These are phyloP conservation scores for Corchorus capsularis DNA, from an alignment of 345 rosid species.

Conservation along the genomic window DNA sequence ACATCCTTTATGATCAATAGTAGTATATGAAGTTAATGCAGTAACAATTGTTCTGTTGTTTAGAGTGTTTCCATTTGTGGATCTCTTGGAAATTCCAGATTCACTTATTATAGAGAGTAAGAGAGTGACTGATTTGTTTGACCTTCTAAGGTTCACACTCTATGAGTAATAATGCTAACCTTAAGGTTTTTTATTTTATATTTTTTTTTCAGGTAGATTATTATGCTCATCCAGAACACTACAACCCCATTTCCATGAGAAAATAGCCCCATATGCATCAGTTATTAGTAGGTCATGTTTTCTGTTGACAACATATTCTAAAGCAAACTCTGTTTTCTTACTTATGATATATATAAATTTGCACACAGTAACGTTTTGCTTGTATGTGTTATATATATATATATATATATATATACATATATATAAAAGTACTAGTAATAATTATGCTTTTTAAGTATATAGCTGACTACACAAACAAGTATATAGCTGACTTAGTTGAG, in stretches of 20 bases:
- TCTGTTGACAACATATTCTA: conserved; percentile 11
- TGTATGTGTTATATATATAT: no score
- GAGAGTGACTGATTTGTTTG: background rate
- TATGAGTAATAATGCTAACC: conserved; percentile 4
- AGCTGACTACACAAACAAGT: no score
- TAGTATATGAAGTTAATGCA: no score
- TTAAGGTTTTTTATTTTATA: no score
- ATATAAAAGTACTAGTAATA: no score
- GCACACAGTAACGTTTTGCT: background rate
- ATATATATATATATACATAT: no score
- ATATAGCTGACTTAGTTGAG: no score
- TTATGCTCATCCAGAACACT: conserved; percentile 92
- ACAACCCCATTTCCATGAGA: conserved; percentile 76
- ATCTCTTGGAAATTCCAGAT: background rate
- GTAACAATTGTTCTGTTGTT: no score
- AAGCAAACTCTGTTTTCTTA: background rate
- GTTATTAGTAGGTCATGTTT: conserved; percentile 62
- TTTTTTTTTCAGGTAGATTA: conserved; percentile 69
- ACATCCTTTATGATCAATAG: background rate
- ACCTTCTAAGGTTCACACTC: background rate
- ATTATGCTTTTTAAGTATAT: no score
- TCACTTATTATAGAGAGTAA: background rate
- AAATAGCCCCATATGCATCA: conserved; percentile 76
- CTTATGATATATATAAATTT: background rate
- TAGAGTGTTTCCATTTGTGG: no score